phyloP scores from a whole-genome alignment of 2,329 filamentous ascomycete species.

The Bimuria novae-zelandiae region DNA sequence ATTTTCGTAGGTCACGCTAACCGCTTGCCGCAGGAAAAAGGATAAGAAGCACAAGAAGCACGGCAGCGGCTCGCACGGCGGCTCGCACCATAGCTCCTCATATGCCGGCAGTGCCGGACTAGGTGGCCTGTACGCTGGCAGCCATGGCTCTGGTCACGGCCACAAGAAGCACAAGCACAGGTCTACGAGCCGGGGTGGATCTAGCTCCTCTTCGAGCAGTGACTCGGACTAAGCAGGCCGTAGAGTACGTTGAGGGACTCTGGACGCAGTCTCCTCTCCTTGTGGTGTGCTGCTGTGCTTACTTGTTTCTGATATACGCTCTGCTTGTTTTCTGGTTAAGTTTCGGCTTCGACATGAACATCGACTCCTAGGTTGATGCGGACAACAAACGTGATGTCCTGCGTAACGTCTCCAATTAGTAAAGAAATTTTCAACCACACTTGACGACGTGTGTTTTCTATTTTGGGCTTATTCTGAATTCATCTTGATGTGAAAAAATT shows the following conservation, averaged over 20 bases:
- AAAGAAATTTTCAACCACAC: too few species aligned
- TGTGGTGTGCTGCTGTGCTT: not conserved
- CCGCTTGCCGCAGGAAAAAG: conserved; percentile 23
- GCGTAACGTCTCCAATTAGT: too few species aligned
- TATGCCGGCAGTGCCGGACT: conserved; percentile 42
- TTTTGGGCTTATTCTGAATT: too few species aligned
- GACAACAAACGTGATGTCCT: not conserved
- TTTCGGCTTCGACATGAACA: too few species aligned
- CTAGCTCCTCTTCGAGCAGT: conserved; percentile 40
- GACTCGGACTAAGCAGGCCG: conserved; percentile 38
- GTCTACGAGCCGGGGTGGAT: conserved; percentile 38
- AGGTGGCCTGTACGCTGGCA: conserved; percentile 40
- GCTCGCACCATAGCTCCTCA: conserved; percentile 32
- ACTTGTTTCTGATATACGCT: not conserved
- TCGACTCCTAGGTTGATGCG: too few species aligned
- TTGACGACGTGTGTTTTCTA: too few species aligned
- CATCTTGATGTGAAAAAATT: too few species aligned
- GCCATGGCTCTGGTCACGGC: conserved; percentile 30
- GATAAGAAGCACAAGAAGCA: conserved; percentile 46
- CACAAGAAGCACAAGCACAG: conserved; percentile 40
- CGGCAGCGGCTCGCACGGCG: conserved; percentile 30
- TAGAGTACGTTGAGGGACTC: not conserved
- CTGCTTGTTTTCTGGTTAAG: too few species aligned
- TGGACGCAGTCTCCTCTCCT: not conserved
- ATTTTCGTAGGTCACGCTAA: conserved; percentile 5